Percentiles rank a stretch among this genome's conserved stretches.
These are phyloP conservation scores for Lablab purpureus DNA, from an alignment of 306 rosid species.

Conservation along the genomic window DNA sequence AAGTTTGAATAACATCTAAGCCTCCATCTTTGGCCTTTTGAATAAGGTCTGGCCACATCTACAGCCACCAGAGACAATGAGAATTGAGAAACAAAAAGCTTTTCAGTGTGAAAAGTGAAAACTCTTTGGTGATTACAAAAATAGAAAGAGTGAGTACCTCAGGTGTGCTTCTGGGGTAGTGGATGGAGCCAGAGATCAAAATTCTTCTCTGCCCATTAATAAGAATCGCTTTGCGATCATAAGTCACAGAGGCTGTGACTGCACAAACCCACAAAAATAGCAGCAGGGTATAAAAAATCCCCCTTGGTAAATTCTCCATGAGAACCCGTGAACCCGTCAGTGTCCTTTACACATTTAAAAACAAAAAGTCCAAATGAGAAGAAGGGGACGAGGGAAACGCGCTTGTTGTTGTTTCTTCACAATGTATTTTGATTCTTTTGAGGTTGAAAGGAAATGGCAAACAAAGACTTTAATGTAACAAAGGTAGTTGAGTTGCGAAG, in stretches of 20 bases:
- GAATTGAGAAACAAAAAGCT: constrained; percentile 6
- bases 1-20: constrained; percentile 89
- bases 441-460: constrained; percentile 25
- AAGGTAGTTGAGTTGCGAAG: constrained; percentile 37
- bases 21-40: constrained; percentile 98
- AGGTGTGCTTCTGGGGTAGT: constrained; percentile 98
- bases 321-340: constrained; percentile 48
- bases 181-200: constrained; percentile 91
- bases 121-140: neutral
- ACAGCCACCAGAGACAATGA: constrained; percentile 32
- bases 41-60: constrained; percentile 96
- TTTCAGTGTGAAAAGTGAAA: neutral
- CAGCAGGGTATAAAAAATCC: constrained; percentile 21
- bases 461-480: constrained; percentile 1
- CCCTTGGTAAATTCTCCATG: constrained; percentile 47
- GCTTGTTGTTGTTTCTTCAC: constrained; percentile 13
- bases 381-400: constrained; percentile 13
- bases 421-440: constrained; percentile 42
- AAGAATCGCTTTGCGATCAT: constrained; percentile 74
- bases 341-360: constrained; percentile 12
- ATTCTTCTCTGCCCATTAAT: constrained; percentile 77
- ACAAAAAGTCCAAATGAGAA: neutral
- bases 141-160: constrained; percentile 52
- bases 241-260: constrained; percentile 69
- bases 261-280: constrained; percentile 44